Evolutionary conservation across 257 asterid genomes (phyloP).

Genomic region (Ballota nigra): DNA sequence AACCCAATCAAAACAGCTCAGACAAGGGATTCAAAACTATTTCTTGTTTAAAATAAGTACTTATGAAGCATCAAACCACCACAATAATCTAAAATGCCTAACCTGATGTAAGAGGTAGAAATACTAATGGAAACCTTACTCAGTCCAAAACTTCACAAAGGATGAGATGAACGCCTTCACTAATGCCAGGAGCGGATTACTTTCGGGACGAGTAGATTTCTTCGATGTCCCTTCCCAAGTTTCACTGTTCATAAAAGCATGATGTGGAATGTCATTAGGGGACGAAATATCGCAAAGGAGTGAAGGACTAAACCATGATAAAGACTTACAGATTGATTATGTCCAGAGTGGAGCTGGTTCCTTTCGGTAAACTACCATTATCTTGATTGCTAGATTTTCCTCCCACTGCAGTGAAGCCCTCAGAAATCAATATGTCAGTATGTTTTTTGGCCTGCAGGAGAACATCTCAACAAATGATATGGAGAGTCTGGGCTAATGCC

Average conservation of each 20-base stretch:
- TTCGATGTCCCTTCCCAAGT: constrained; percentile 49
- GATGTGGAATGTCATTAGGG: constrained; percentile 13
- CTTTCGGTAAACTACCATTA: constrained; percentile 29
- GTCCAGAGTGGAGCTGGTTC: constrained; percentile 35
- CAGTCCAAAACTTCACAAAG: constrained; percentile 64
- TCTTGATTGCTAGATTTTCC: constrained; percentile 26
- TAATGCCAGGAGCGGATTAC: constrained; percentile 48
- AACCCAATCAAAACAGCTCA: not conserved
- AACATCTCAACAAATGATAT: not conserved
- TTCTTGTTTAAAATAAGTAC: not conserved
- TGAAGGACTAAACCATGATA: not conserved
- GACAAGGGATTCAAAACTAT: constrained; percentile 5
- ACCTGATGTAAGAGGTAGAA: constrained; percentile 9
- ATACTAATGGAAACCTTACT: constrained; percentile 23
- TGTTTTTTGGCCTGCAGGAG: constrained; percentile 27
- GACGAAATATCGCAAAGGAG: not conserved
- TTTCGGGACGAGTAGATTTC: constrained; percentile 38
- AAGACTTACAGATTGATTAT: constrained; percentile 64
- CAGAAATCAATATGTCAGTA: constrained; percentile 25
- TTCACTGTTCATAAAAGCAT: constrained; percentile 44
- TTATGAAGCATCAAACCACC: constrained; percentile 11
- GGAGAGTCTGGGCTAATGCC: not conserved
- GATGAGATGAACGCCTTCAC: constrained; percentile 54
- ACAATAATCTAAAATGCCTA: constrained; percentile 3
- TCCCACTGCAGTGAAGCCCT: constrained; percentile 26